Conservation (phyloP, 2,329 filamentous ascomycete species). For the Ceratocystis colombiana region DNA sequence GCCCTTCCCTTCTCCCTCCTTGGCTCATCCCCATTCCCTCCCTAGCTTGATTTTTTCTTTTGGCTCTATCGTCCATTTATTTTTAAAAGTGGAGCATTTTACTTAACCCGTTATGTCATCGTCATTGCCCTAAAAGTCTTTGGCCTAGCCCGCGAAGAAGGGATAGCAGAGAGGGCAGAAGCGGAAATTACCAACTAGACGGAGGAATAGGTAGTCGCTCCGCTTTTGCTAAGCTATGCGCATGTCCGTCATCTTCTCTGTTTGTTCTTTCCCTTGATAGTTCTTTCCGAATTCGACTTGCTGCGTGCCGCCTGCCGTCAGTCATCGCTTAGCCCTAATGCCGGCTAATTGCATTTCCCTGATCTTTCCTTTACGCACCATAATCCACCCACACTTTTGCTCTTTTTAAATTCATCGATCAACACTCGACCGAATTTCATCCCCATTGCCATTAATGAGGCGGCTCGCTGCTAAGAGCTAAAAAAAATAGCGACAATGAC, state of each 20-base stretch:
- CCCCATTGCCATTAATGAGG: background rate
- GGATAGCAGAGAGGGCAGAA: too few species aligned
- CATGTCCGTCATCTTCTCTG: background rate
- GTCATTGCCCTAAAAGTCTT: too few species aligned
- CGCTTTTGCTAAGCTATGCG: too few species aligned
- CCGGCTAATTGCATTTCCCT: background rate
- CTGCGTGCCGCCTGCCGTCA: background rate
- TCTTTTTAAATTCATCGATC: background rate
- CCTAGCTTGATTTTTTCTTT: background rate
- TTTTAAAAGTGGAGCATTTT: background rate
- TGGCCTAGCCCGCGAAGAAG: too few species aligned
- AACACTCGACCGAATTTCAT: background rate
- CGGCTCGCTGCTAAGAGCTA: slow-evolving; percentile 1
- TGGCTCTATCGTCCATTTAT: background rate
- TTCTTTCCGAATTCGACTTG: background rate
- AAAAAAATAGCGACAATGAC: background rate
- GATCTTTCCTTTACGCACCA: background rate
- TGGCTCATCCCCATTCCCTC: background rate
- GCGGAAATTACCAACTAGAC: too few species aligned
- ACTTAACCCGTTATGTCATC: background rate
- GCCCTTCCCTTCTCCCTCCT: background rate
- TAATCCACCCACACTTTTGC: background rate
- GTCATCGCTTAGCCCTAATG: background rate
- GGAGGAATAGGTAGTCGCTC: too few species aligned
- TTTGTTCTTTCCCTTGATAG: background rate